Evolutionary conservation across 2,329 filamentous ascomycete genomes (phyloP).

Genomic region (Polytolypa hystricis): DNA sequence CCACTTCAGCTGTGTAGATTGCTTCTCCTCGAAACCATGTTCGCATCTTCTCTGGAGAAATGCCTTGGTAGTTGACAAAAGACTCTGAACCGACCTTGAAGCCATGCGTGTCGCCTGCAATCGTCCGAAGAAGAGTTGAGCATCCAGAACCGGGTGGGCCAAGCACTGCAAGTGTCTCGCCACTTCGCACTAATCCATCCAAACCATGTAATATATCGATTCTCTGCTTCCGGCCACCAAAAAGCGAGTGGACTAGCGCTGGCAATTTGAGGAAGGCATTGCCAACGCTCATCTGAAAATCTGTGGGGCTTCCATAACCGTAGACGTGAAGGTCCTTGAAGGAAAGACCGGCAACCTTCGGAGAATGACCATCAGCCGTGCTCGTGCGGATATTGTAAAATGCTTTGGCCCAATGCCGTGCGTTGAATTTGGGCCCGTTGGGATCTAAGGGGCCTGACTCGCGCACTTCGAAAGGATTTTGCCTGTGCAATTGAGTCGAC

Average conservation of each 20-base stretch:
- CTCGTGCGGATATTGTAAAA: conserved; percentile 30
- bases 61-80: conserved; percentile 65
- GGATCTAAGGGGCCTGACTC: conserved; percentile 25
- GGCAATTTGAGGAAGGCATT: conserved; percentile 28
- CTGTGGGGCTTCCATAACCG: conserved; percentile 27
- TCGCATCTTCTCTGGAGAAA: conserved; percentile 11
- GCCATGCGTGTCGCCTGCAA: conserved; percentile 72
- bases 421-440: conserved; percentile 31
- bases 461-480: conserved; percentile 1
- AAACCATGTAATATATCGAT: conserved; percentile 54
- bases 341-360: conserved; percentile 26
- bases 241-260: conserved; percentile 15
- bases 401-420: conserved; percentile 36
- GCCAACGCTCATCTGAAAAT: conserved; percentile 34
- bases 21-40: conserved; percentile 68
- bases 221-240: conserved; percentile 19
- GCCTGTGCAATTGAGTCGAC: background rate
- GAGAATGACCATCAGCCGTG: conserved; percentile 23
- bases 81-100: conserved; percentile 59
- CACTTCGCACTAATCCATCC: conserved; percentile 48
- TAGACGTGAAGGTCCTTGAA: conserved; percentile 28
- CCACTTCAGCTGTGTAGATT: conserved; percentile 77
- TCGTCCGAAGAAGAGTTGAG: conserved; percentile 75
- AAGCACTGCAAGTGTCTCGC: conserved; percentile 47
- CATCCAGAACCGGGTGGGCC: conserved; percentile 46